A percentile compares a stretch with the other conserved stretches of the same genome.
These are phyloP conservation scores for Globisporangium middletonii DNA, from an alignment of 352 stramenopile genomes.

Conservation along the genomic window DNA sequence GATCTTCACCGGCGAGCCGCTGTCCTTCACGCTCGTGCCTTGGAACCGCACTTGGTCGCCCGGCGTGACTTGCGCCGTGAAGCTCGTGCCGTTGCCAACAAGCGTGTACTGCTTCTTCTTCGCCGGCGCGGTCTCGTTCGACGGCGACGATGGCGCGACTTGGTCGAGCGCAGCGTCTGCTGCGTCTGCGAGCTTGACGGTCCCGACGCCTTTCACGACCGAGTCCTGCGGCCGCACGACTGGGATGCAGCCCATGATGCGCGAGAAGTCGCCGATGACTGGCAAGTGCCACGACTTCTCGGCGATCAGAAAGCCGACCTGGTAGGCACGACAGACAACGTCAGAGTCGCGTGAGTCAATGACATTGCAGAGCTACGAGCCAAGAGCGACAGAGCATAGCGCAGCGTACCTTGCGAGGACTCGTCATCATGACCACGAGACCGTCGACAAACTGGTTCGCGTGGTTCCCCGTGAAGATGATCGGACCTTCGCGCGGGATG, in stretches of 20 bases:
- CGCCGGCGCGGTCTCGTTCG: not conserved
- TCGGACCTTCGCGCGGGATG: slow-evolving; percentile 92
- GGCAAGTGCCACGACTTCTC: slow-evolving; percentile 94
- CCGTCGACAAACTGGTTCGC: slow-evolving; percentile 99
- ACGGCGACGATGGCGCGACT: slow-evolving; percentile 3
- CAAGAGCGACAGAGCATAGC: not conserved
- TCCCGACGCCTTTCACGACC: slow-evolving; percentile 60
- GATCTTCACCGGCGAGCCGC: slow-evolving; percentile 80
- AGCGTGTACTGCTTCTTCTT: slow-evolving; percentile 37
- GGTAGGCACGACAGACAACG: not conserved
- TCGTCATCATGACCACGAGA: slow-evolving; percentile 94
- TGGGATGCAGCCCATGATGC: slow-evolving; percentile 94
- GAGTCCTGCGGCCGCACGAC: slow-evolving; percentile 95
- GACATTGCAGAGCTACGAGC: too few species aligned
- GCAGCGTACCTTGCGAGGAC: slow-evolving; percentile 75
- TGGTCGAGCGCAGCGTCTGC: slow-evolving; percentile 19
- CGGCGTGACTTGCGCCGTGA: slow-evolving; percentile 64
- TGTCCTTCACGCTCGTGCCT: slow-evolving; percentile 74
- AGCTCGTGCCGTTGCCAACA: slow-evolving; percentile 61
- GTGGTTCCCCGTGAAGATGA: slow-evolving; percentile 98
- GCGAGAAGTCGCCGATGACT: slow-evolving; percentile 93
- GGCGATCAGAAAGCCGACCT: slow-evolving; percentile 95
- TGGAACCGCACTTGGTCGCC: slow-evolving; percentile 80
- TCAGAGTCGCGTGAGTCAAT: not conserved
- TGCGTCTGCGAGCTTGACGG: slow-evolving; percentile 46